A percentile compares a stretch with the other conserved stretches of the same genome.
These are phyloP conservation scores for Stagonosporopsis vannaccii DNA, from an alignment of 2,329 filamentous ascomycete species.

Conservation along the genomic window DNA sequence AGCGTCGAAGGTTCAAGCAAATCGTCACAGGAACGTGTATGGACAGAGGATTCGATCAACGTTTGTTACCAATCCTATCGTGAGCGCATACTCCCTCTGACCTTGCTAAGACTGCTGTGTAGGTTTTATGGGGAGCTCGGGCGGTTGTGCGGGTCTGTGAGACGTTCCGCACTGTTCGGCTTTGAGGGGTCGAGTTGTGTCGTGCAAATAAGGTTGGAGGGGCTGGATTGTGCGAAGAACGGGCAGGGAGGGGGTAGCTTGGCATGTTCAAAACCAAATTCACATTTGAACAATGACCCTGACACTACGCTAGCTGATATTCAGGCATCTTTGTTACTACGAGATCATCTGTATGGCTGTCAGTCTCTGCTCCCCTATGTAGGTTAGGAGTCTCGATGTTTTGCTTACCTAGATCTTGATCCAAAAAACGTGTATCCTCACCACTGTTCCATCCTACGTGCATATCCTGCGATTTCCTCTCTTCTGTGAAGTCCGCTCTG, in stretches of 20 bases:
- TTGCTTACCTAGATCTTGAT: slow-evolving; percentile 1
- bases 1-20: not conserved
- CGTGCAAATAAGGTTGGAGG: not conserved
- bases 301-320: not conserved
- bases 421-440: not conserved
- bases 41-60: not conserved
- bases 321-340: not conserved
- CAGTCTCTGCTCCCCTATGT: not conserved
- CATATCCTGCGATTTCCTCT: too few species aligned
- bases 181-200: not conserved
- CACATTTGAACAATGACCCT: not conserved
- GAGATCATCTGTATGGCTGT: slow-evolving; percentile 1
- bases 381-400: not conserved
- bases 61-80: not conserved
- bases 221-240: not conserved
- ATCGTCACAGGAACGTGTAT: not conserved
- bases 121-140: too few species aligned
- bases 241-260: slow-evolving; percentile 1
- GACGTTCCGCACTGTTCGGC: not conserved
- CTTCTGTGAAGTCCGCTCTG: not conserved
- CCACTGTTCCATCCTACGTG: not conserved
- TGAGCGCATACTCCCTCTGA: not conserved
- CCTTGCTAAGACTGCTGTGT: not conserved
- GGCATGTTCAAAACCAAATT: not conserved
- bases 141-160: not conserved